Evolutionary conservation across 805 yeast species (phyloP).

Genomic region (Sugiyamaella mastotermitis): DNA sequence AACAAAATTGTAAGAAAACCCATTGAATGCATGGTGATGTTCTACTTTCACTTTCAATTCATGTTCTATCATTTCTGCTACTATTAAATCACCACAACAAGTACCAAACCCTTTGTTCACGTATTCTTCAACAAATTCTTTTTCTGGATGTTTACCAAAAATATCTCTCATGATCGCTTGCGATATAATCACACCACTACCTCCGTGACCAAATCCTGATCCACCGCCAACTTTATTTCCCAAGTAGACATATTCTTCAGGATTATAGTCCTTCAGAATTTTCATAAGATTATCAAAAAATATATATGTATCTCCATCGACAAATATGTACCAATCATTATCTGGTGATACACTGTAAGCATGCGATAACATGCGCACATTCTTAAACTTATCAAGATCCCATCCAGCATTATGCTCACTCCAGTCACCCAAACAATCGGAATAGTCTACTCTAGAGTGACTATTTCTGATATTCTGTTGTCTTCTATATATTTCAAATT

Average conservation of each 20-base stretch:
- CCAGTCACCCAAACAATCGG: too few relatives aligned
- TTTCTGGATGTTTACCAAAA: conserved; percentile 19
- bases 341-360: conserved; percentile 27
- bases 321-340: conserved; percentile 31
- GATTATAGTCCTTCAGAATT: conserved; percentile 21
- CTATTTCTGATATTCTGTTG: conserved; percentile 20
- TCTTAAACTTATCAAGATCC: conserved; percentile 33
- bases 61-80: conserved; percentile 23
- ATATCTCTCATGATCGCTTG: conserved; percentile 25
- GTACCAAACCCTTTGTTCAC: background rate
- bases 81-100: conserved; percentile 34
- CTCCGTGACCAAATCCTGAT: conserved; percentile 34
- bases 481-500: conserved; percentile 22
- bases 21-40: conserved; percentile 26
- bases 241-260: conserved; percentile 25
- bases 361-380: conserved; percentile 31
- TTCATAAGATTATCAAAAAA: conserved; percentile 25
- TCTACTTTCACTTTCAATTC: conserved; percentile 15
- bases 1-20: conserved; percentile 23
- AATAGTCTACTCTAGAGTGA: conserved; percentile 19
- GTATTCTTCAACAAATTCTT: conserved; percentile 15
- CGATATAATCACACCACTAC: conserved; percentile 31
- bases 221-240: conserved; percentile 25
- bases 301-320: conserved; percentile 32
- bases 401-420: conserved; percentile 24